Percentiles rank a stretch among this genome's conserved stretches.
These are phyloP conservation scores for Cladosporium austrohemisphaericum DNA, from an alignment of 2,329 filamentous ascomycete genomes.

Conservation along the genomic window DNA sequence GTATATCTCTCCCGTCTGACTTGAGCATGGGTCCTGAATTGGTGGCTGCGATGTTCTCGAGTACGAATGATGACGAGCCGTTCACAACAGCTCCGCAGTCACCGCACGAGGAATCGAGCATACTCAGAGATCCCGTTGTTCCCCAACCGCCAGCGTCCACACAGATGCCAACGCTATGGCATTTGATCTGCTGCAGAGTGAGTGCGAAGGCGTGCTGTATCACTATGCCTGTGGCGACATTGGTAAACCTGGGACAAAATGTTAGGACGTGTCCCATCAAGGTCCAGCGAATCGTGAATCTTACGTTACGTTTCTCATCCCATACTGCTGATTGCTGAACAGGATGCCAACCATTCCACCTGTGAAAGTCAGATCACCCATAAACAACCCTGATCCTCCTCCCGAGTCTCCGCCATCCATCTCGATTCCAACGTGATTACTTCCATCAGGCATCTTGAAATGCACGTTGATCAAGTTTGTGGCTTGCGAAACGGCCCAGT, in stretches of 20 bases:
- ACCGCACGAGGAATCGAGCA: slow-evolving; percentile 24
- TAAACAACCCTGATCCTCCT: slow-evolving; percentile 43
- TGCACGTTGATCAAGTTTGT: slow-evolving; percentile 28
- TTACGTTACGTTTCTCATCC: slow-evolving; percentile 53
- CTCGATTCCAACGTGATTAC: slow-evolving; percentile 36
- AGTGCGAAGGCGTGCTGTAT: slow-evolving; percentile 24
- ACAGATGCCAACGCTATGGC: slow-evolving; percentile 27
- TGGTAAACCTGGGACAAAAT: slow-evolving; percentile 23
- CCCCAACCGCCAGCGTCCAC: slow-evolving; percentile 24
- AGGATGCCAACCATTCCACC: slow-evolving; percentile 41
- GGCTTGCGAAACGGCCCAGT: slow-evolving; percentile 31
- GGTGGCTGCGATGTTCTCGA: slow-evolving; percentile 23
- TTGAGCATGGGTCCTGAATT: slow-evolving; percentile 22
- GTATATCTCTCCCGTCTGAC: slow-evolving; percentile 23
- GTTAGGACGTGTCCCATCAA: slow-evolving; percentile 27
- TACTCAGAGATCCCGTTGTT: slow-evolving; percentile 24
- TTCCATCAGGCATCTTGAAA: slow-evolving; percentile 35
- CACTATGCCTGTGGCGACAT: slow-evolving; percentile 22
- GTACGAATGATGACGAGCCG: slow-evolving; percentile 18
- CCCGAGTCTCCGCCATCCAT: slow-evolving; percentile 33
- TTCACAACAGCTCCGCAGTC: slow-evolving; percentile 9
- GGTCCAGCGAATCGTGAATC: not conserved
- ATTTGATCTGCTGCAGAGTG: slow-evolving; percentile 19
- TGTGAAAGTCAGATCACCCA: slow-evolving; percentile 44
- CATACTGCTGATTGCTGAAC: slow-evolving; percentile 51